Percentiles rank a stretch among this genome's conserved stretches.
phyloP scores from a whole-genome alignment of 352 stramenopile species.

The Phytophthora colocasiae region DNA sequence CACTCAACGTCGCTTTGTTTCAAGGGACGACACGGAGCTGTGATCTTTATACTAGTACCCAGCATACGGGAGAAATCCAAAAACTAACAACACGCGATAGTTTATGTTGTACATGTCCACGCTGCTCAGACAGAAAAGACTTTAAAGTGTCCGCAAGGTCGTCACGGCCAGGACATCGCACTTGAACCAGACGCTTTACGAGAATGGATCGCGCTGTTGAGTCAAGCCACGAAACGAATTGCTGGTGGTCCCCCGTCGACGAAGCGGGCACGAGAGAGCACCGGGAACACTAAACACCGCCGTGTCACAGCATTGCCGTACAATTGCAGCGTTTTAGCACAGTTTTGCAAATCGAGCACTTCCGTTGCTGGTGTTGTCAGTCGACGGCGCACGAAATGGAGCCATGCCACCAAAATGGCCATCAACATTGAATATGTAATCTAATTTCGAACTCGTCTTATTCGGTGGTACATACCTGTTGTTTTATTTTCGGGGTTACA shows the following conservation, averaged over 20 bases:
- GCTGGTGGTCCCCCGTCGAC: conserved; percentile 7
- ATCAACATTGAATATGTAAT: no score
- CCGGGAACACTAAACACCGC: no score
- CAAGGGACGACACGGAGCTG: conserved; percentile 14
- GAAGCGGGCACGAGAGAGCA: not conserved
- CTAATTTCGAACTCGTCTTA: no score
- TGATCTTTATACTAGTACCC: conserved; percentile 3
- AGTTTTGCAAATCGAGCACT: no score
- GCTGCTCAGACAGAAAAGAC: not conserved
- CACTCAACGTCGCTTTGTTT: not conserved
- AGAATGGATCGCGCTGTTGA: conserved; percentile 10
- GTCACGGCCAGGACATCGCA: not conserved
- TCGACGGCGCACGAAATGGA: no score
- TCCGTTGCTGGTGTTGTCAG: no score
- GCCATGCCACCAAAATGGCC: no score
- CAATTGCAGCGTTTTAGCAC: no score
- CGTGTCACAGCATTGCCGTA: no score
- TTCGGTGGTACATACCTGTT: no score
- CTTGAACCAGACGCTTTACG: conserved; percentile 15
- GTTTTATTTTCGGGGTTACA: no score
- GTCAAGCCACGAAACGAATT: not conserved
- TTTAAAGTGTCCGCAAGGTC: not conserved
- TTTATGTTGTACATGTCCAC: not conserved
- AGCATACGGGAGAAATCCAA: not conserved
- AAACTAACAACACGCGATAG: not conserved